Conservation (phyloP, 495 filamentous ascomycete genomes). For the Penicillium salamii region DNA sequence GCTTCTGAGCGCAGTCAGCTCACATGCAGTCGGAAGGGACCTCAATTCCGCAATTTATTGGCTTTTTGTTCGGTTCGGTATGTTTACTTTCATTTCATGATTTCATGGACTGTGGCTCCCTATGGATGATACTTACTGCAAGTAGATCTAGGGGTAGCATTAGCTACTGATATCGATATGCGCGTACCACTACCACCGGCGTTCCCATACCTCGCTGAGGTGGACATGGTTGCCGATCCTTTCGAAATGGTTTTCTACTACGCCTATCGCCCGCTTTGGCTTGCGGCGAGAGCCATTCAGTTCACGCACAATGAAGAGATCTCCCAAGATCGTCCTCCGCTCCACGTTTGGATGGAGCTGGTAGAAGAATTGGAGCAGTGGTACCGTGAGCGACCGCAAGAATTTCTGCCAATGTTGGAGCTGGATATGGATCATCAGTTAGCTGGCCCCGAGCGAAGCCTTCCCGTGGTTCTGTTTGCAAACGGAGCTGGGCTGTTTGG, state of each 20-base stretch:
- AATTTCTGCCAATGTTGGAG: slow-evolving; percentile 35
- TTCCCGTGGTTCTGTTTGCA: slow-evolving; percentile 39
- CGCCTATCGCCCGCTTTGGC: slow-evolving; percentile 28
- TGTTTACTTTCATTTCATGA: neutral
- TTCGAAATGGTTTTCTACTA: slow-evolving; percentile 24
- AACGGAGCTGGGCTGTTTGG: slow-evolving; percentile 38
- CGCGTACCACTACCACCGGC: slow-evolving; percentile 21
- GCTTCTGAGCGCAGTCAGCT: slow-evolving; percentile 12
- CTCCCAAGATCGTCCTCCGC: slow-evolving; percentile 7
- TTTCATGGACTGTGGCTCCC: neutral
- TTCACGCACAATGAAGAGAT: slow-evolving; percentile 23
- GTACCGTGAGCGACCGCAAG: slow-evolving; percentile 33
- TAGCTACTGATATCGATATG: slow-evolving; percentile 26
- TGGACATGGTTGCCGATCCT: slow-evolving; percentile 11
- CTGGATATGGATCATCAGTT: slow-evolving; percentile 14
- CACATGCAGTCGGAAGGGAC: slow-evolving; percentile 13
- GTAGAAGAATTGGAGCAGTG: slow-evolving; percentile 31
- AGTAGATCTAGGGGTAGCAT: slow-evolving; percentile 26
- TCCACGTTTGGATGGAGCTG: slow-evolving; percentile 24
- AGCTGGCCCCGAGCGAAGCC: slow-evolving; percentile 19
- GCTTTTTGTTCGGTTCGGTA: slow-evolving; percentile 36
- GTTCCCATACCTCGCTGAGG: slow-evolving; percentile 13
- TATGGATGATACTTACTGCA: neutral
- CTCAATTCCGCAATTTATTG: slow-evolving; percentile 33
- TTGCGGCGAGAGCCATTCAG: slow-evolving; percentile 24